Percentiles rank a stretch among this genome's conserved stretches.
These are phyloP conservation scores for Mallotus japonicus DNA, from an alignment of 441 rosid species.

Conservation along the genomic window DNA sequence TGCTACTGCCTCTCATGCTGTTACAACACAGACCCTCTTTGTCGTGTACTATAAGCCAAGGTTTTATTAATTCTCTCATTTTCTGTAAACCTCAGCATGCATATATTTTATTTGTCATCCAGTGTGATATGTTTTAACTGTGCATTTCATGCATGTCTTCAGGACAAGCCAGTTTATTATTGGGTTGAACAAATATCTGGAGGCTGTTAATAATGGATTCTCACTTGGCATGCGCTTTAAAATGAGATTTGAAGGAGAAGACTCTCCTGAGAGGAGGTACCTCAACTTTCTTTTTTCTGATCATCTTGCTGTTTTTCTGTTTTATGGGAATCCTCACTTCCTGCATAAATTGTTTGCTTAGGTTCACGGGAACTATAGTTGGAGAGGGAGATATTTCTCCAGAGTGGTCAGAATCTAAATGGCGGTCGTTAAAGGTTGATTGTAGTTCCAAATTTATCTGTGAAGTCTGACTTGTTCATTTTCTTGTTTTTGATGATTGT, in stretches of 20 bases:
- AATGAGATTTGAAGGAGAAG: conserved; percentile 92
- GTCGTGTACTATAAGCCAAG: conserved; percentile 91
- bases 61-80: conserved; percentile 30
- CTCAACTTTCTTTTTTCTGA: conserved; percentile 3
- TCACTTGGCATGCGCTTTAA: conserved; percentile 75
- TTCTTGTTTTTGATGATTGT: conserved; percentile 27
- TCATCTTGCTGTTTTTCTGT: conserved; percentile 5
- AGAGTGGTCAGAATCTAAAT: conserved; percentile 72
- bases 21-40: conserved; percentile 57
- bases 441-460: conserved; percentile 14
- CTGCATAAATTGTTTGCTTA: conserved; percentile 26
- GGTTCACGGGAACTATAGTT: conserved; percentile 78
- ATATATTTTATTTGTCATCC: not conserved
- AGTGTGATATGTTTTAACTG: not conserved
- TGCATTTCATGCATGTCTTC: conserved; percentile 13
- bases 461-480: conserved; percentile 18
- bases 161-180: conserved; percentile 84
- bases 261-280: conserved; percentile 79
- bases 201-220: conserved; percentile 46
- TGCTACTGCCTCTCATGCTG: conserved; percentile 93
- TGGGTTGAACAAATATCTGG: conserved; percentile 63
- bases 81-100: not conserved
- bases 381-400: conserved; percentile 68
- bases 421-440: conserved; percentile 86
- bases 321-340: conserved; percentile 18